Evolutionary conservation across 176 grass and related monocot genomes (phyloP).

Genomic region (Saccharum spontaneum): DNA sequence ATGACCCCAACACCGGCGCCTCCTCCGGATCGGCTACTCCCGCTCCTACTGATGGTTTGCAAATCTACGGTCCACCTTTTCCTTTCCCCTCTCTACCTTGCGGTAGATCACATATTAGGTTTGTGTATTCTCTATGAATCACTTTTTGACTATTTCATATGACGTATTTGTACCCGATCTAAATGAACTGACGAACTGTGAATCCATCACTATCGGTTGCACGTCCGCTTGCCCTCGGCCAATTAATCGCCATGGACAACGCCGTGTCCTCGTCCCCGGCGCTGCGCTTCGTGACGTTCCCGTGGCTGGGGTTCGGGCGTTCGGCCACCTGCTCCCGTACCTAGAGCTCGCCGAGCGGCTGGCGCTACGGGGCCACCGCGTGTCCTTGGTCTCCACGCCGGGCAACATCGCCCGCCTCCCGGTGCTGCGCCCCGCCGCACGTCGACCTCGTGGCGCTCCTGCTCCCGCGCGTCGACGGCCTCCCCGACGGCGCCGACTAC

Average conservation of each 20-base stretch:
- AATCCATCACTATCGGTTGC: too few species aligned
- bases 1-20: too few species aligned
- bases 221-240: too few species aligned
- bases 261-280: not conserved
- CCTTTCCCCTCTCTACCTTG: too few species aligned
- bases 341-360: not conserved
- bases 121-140: too few species aligned
- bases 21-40: too few species aligned
- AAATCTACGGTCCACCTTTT: too few species aligned
- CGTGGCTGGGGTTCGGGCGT: conserved; percentile 11
- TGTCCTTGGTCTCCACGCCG: conserved; percentile 20
- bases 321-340: not conserved
- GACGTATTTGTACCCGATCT: too few species aligned
- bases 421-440: not conserved
- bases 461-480: conserved; percentile 1
- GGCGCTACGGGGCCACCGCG: not conserved
- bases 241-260: not conserved
- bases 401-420: conserved; percentile 14
- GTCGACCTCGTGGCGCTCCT: not conserved
- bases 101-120: too few species aligned
- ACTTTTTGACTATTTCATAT: too few species aligned
- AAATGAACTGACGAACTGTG: too few species aligned
- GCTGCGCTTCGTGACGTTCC: not conserved
- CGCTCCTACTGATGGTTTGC: too few species aligned
- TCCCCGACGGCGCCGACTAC: conserved; percentile 11